Evolutionary conservation across 371 early-diverging fungal genomes (phyloP), one percentile per base, ranked within the genome.

Genomic region (Mortierella sp.): DNA sequence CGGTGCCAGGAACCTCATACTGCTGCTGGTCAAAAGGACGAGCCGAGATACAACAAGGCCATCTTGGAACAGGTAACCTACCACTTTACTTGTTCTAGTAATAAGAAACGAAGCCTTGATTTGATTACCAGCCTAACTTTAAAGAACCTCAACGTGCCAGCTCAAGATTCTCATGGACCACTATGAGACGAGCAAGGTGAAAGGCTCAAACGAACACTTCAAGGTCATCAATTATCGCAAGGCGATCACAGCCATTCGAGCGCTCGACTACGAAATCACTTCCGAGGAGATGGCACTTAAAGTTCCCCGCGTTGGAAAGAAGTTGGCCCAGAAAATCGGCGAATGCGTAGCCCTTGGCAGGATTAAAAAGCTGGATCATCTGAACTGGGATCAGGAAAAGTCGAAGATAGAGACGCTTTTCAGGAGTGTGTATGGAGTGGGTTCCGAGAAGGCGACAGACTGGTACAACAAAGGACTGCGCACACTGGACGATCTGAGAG

Each of bases 181-280:
- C 31, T 84, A 84, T 46, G 85, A 84, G 50, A 78, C 48, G 14
- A 78, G 28, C 50, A 76, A 84, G 72, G 72, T 72, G 21, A 79
- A 79, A 13, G 86, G 77, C 0, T 81, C 81, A 4, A 86, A 81
- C 3, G 81, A 86, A n/a, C 76, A 82, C 31, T 86, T 76, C 77
- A 81, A 81, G 61, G 86, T 82, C 40, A 81, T 86, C 70, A 81
- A 81, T 43, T 86, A 86, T n/a, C 86, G 86, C 59, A 86, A 86
- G 28, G 86, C 86, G 34, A 86, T 86, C 53, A 86, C 86, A 8
- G 79, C 82, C 19, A 86, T 86, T 67, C 76, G 82, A 1, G 81
- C 86, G 0, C 71, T 86, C 44, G 79, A 86, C 44, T 86, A 81
- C 51, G 86, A 82, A 53, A 78, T 86, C 55, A 86, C 76, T 21